Conservation (phyloP, 495 filamentous ascomycete genomes). For the Hypoxylon intermedium region DNA sequence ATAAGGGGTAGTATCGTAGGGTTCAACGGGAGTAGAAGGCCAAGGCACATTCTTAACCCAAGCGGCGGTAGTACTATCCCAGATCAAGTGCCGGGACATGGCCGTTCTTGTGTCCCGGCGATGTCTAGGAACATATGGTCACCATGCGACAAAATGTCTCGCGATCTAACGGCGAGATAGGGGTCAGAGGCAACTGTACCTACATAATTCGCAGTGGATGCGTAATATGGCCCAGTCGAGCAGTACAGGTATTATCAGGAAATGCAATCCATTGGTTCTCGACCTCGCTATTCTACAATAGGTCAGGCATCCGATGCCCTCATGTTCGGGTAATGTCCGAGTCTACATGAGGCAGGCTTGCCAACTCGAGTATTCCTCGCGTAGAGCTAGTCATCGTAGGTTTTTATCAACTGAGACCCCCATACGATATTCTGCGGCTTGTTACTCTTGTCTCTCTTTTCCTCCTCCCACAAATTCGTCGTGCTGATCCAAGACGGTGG, state of each 20-base stretch:
- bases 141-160: conserved; percentile 37
- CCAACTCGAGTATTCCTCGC: background rate
- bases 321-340: background rate
- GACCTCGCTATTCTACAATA: conserved; percentile 12
- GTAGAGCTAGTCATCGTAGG: background rate
- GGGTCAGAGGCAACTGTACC: conserved; percentile 2
- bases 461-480: background rate
- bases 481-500: background rate
- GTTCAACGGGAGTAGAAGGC: background rate
- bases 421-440: conserved; percentile 6
- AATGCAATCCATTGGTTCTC: conserved; percentile 6
- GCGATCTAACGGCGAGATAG: conserved; percentile 16
- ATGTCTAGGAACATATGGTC: conserved; percentile 29
- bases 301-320: background rate
- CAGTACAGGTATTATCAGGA: conserved; percentile 1
- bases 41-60: background rate
- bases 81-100: conserved; percentile 20
- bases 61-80: background rate
- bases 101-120: conserved; percentile 23
- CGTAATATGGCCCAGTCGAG: conserved; percentile 16
- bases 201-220: conserved; percentile 15
- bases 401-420: background rate
- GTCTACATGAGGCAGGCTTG: background rate
- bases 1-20: too few relatives aligned
- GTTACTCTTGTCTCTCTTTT: conserved; percentile 8